These are phyloP conservation scores for Acidomyces sp. DNA, from an alignment of 495 filamentous ascomycete genomes.

Conservation along the genomic window DNA sequence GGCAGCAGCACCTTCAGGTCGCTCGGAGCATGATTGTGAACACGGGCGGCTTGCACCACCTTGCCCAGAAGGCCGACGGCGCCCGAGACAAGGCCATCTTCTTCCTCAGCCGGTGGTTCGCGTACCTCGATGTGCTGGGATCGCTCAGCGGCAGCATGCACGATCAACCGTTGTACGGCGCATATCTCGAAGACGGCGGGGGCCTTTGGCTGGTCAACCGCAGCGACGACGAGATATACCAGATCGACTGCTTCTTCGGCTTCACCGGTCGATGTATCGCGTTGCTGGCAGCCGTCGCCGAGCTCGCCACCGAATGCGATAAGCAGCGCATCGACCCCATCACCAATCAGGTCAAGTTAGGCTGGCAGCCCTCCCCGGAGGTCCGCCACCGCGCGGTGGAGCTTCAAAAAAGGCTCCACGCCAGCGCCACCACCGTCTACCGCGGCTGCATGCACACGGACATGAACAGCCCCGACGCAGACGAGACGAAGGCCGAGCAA, in stretches of 20 bases:
- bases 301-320: constrained; percentile 59
- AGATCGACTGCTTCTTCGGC: constrained; percentile 61
- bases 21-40: constrained; percentile 64
- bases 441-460: constrained; percentile 31
- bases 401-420: constrained; percentile 41
- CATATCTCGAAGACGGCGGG: constrained; percentile 27
- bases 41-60: constrained; percentile 45
- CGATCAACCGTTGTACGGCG: constrained; percentile 41
- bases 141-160: constrained; percentile 57
- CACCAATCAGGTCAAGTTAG: constrained; percentile 33
- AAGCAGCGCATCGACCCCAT: constrained; percentile 48
- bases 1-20: constrained; percentile 66
- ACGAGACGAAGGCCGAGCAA: constrained; percentile 29
- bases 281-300: constrained; percentile 61
- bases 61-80: constrained; percentile 33
- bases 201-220: constrained; percentile 20
- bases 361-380: constrained; percentile 48
- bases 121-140: constrained; percentile 73
- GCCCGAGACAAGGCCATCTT: constrained; percentile 50
- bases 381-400: constrained; percentile 41
- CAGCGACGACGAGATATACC: constrained; percentile 26
- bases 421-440: constrained; percentile 30
- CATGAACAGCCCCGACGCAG: constrained; percentile 20
- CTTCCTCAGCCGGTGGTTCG: constrained; percentile 77
- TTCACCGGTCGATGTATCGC: constrained; percentile 43